Percentiles rank a stretch among this genome's conserved stretches.
phyloP scores from a whole-genome alignment of 257 asterid genomes.

The Pogostemon cablin region DNA sequence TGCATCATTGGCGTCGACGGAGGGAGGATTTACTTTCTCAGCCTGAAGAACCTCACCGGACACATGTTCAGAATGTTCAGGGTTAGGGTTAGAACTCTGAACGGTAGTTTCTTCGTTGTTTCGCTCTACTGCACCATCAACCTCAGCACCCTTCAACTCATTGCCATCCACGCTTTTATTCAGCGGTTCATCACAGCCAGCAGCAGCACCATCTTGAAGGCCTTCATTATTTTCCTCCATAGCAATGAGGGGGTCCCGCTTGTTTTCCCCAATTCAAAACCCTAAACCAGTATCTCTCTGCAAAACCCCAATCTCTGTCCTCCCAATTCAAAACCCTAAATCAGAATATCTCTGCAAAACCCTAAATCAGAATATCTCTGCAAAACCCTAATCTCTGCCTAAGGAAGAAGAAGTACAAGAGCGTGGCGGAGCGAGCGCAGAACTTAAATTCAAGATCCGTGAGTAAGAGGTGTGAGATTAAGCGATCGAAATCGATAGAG shows the following conservation, averaged over 20 bases:
- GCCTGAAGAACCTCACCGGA: constrained; percentile 14
- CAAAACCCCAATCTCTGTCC: background rate
- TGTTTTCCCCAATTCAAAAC: background rate
- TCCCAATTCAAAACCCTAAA: background rate
- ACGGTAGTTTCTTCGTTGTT: constrained; percentile 23
- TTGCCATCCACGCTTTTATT: constrained; percentile 15
- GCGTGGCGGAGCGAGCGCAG: background rate
- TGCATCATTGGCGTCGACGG: constrained; percentile 4
- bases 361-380: constrained; percentile 4
- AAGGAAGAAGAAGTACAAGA: background rate
- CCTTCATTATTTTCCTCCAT: constrained; percentile 41
- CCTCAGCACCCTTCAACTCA: constrained; percentile 33
- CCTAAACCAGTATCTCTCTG: background rate
- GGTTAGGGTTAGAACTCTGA: constrained; percentile 25
- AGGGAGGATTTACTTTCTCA: constrained; percentile 13
- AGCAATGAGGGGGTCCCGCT: background rate
- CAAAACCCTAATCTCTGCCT: constrained; percentile 12
- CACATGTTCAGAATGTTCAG: constrained; percentile 5
- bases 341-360: constrained; percentile 1
- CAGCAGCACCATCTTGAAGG: constrained; percentile 20
- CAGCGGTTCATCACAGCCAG: constrained; percentile 28
- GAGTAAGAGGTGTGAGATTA: constrained; percentile 6
- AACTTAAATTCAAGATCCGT: constrained; percentile 5
- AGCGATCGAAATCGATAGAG: background rate
- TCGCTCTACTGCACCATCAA: constrained; percentile 22